These are phyloP conservation scores for Zygoascus sp. DNA, from an alignment of 1,139 yeast species.

Conservation along the genomic window DNA sequence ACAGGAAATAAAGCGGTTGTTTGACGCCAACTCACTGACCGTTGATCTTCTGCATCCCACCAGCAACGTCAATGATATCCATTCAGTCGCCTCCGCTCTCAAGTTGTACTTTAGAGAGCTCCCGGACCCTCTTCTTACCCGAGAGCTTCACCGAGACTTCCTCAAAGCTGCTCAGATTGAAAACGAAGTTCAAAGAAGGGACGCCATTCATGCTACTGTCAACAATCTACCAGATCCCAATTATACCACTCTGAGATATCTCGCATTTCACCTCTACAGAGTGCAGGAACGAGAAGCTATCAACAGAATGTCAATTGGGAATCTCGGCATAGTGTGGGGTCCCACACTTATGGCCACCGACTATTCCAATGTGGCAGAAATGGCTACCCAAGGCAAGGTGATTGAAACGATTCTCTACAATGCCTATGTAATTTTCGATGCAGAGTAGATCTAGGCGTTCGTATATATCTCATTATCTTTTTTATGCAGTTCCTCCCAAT, in stretches of 20 bases:
- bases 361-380: slow-evolving; percentile 66
- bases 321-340: slow-evolving; percentile 89
- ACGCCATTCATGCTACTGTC: slow-evolving; percentile 79
- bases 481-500: no score
- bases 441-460: slow-evolving; percentile 39
- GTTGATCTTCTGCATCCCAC: slow-evolving; percentile 50
- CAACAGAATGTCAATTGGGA: slow-evolving; percentile 78
- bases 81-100: slow-evolving; percentile 66
- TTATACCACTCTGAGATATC: slow-evolving; percentile 80
- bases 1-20: slow-evolving; percentile 63
- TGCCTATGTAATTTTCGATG: slow-evolving; percentile 85
- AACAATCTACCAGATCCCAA: slow-evolving; percentile 92
- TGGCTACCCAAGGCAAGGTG: slow-evolving; percentile 74
- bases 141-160: slow-evolving; percentile 66
- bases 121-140: slow-evolving; percentile 75
- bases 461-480: background rate
- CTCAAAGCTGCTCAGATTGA: slow-evolving; percentile 72
- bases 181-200: slow-evolving; percentile 54
- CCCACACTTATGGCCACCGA: slow-evolving; percentile 72
- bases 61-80: slow-evolving; percentile 43
- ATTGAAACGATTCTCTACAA: slow-evolving; percentile 78
- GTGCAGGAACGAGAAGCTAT: slow-evolving; percentile 58
- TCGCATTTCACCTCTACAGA: slow-evolving; percentile 77
- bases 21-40: slow-evolving; percentile 75
- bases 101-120: slow-evolving; percentile 73